Percentiles rank a stretch among this genome's conserved stretches.
Evolutionary conservation across 2,329 filamentous ascomycete species (phyloP).

Genomic region (Colletotrichum tofieldiae): DNA sequence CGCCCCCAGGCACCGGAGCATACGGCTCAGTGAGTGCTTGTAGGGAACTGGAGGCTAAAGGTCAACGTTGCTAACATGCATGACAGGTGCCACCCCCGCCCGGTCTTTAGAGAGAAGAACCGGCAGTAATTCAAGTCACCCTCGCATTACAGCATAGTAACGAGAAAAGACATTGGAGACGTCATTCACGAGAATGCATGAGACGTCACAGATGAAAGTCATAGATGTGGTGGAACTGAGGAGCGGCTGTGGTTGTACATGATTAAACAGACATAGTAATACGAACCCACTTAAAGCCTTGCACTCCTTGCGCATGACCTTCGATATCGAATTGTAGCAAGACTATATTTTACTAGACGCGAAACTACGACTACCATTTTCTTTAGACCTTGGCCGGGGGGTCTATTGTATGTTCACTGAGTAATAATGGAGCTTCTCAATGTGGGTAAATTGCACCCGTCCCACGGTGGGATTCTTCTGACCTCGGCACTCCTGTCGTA

Average conservation of each 20-base stretch:
- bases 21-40: conserved; percentile 76
- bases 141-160: not conserved
- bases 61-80: conserved; percentile 1
- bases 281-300: not conserved
- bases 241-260: conserved; percentile 26
- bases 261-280: conserved; percentile 35
- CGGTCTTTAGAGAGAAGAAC: conserved; percentile 58
- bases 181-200: not conserved
- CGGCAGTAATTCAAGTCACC: not conserved
- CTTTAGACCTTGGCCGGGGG: not conserved
- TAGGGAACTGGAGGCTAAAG: not conserved
- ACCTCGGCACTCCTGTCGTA: not conserved
- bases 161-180: not conserved
- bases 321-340: not conserved
- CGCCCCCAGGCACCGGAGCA: conserved; percentile 66
- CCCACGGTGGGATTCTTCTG: not conserved
- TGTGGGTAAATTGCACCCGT: not conserved
- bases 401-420: not conserved
- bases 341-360: not conserved
- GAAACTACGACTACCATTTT: not conserved
- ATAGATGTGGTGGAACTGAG: not conserved
- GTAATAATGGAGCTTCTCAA: not conserved
- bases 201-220: not conserved
- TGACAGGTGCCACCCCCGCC: conserved; percentile 71
- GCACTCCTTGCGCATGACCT: not conserved